Base-by-base conservation (phyloP, 768 basidiomycete genomes). In the Panaeolus cyanescens region DNA sequence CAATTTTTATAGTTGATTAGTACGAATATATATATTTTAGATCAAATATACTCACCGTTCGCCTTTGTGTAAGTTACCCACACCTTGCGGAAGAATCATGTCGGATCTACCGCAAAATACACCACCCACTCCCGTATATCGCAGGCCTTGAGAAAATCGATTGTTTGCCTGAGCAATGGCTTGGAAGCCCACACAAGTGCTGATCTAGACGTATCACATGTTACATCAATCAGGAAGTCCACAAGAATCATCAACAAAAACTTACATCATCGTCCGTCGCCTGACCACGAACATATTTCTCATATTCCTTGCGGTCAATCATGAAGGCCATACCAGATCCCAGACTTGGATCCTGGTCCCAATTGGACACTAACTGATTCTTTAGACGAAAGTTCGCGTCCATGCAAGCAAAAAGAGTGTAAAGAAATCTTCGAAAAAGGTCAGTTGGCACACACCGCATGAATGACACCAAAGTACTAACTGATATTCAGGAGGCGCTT, bases 121-220 rank as follows among this genome's bases (percentile, higher is more conserved):
- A n/a, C n/a, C n/a, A n/a, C n/a, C n/a, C n/a, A n/a, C n/a, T n/a
- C n/a, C n/a, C n/a, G n/a, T n/a, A n/a, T n/a, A n/a, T n/a, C n/a
- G n/a, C n/a, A n/a, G n/a, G n/a, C n/a, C n/a, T n/a, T n/a, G n/a
- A n/a, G n/a, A n/a, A n/a, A n/a, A n/a, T n/a, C n/a, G n/a, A n/a
- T n/a, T n/a, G n/a, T n/a, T n/a, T n/a, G n/a, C n/a, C n/a, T n/a
- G n/a, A n/a, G n/a, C n/a, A n/a, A n/a, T n/a, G n/a, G n/a, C n/a
- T n/a, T n/a, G n/a, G n/a, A n/a, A n/a, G n/a, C n/a, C 63, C 3
- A 64, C 61, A 17, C 65, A 66, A 1, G 65, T 64, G 36, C 60
- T 64, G 19, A 64, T 59, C 65, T 66, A 34, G 17, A 2, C 4
- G n/a, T 32, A 2, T 20, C 13, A n/a, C 4, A 9, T 56, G 12